Conservation (phyloP, 2,329 filamentous ascomycete genomes). For the Pestalotiopsis fici region DNA sequence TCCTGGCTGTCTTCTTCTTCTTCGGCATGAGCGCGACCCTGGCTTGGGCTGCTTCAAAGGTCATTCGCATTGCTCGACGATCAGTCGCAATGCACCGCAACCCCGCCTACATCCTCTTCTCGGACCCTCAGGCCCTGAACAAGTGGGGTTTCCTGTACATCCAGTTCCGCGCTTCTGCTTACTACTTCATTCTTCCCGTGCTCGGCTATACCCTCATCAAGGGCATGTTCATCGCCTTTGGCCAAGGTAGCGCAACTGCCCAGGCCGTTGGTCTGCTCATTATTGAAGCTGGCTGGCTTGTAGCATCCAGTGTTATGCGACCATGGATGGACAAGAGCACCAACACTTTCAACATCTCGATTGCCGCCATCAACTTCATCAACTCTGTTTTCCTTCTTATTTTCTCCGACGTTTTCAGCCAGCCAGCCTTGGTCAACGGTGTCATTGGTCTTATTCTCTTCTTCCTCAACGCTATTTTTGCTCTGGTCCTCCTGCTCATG, state of each 20-base stretch:
- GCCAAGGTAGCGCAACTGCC: conserved; percentile 64
- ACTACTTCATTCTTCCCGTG: conserved; percentile 82
- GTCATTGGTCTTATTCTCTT: conserved; percentile 85
- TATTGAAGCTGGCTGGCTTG: conserved; percentile 72
- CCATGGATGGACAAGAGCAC: conserved; percentile 98
- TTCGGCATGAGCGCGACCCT: conserved; percentile 73
- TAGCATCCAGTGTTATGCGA: conserved; percentile 71
- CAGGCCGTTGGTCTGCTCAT: conserved; percentile 78
- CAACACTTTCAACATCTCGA: conserved; percentile 86
- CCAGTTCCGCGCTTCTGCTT: conserved; percentile 84
- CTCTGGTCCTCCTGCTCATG: conserved; percentile 74
- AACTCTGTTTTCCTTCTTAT: conserved; percentile 79
- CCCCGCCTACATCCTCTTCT: conserved; percentile 87
- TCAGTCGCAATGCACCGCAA: conserved; percentile 88
- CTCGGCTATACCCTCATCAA: conserved; percentile 75
- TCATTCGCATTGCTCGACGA: conserved; percentile 77
- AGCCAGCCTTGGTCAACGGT: conserved; percentile 76
- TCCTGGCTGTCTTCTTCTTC: conserved; percentile 79
- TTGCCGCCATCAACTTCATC: conserved; percentile 79
- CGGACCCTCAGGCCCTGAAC: conserved; percentile 80
- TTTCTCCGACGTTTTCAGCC: conserved; percentile 80
- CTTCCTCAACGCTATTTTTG: conserved; percentile 77
- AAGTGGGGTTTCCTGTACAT: conserved; percentile 94
- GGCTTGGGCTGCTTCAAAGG: conserved; percentile 78
- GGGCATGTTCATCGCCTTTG: conserved; percentile 79